These are phyloP conservation scores for Trypanosoma theileri DNA, from an alignment of 208 protist genomes.

Conservation along the genomic window DNA sequence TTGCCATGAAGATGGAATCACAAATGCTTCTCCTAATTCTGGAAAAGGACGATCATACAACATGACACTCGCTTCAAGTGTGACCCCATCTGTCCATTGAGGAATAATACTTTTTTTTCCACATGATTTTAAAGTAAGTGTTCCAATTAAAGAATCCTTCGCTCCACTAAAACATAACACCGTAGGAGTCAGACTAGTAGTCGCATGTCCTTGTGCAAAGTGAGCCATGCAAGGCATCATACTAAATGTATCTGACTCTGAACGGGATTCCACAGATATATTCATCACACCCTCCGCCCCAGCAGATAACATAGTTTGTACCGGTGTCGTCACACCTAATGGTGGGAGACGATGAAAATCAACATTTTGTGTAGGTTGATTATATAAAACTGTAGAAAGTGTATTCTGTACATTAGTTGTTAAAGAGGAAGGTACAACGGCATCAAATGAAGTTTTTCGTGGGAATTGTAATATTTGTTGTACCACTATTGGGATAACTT, in stretches of 20 bases:
- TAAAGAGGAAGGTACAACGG: conserved; percentile 7
- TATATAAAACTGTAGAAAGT: neutral
- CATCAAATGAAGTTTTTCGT: conserved; percentile 15
- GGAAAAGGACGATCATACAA: conserved; percentile 54
- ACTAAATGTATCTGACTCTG: conserved; percentile 6
- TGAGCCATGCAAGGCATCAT: conserved; percentile 4
- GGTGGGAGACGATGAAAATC: conserved; percentile 17
- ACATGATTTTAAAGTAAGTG: conserved; percentile 19
- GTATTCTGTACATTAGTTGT: conserved; percentile 1
- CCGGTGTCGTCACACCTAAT: neutral
- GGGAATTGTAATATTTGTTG: conserved; percentile 18
- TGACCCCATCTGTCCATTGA: conserved; percentile 46
- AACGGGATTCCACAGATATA: neutral
- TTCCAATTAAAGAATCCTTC: conserved; percentile 9
- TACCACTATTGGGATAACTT: conserved; percentile 29
- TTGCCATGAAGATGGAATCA: conserved; percentile 31
- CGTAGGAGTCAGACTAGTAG: conserved; percentile 24
- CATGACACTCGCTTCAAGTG: conserved; percentile 51
- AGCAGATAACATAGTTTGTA: neutral
- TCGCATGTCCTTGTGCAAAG: conserved; percentile 25
- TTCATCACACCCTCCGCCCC: neutral
- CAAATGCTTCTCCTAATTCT: conserved; percentile 44
- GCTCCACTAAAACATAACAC: conserved; percentile 26
- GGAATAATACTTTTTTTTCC: conserved; percentile 30
- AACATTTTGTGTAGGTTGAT: neutral